phyloP scores from a whole-genome alignment of 2,329 filamentous ascomycete species.

The Xylariales sp. region DNA sequence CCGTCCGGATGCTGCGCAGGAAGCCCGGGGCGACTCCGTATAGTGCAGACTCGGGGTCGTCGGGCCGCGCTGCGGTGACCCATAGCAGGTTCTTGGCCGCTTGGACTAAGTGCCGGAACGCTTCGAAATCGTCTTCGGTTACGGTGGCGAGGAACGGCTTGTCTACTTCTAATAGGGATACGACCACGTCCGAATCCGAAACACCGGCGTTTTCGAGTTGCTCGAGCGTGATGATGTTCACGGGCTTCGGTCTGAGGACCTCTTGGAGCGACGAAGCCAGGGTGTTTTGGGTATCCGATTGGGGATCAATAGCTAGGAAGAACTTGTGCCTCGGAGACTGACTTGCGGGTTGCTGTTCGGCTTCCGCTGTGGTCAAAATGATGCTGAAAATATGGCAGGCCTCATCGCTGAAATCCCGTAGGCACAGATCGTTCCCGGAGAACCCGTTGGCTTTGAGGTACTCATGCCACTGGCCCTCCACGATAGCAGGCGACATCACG shows the following conservation, averaged over 20 bases:
- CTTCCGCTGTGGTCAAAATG: constrained; percentile 42
- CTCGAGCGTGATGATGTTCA: constrained; percentile 8
- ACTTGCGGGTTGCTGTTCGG: constrained; percentile 8
- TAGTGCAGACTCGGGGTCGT: constrained; percentile 38
- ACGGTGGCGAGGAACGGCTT: constrained; percentile 44
- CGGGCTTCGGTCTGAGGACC: background rate
- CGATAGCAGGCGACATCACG: constrained; percentile 25
- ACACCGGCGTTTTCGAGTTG: constrained; percentile 3
- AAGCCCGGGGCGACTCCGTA: constrained; percentile 44
- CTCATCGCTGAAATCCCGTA: constrained; percentile 41
- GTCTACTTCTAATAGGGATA: constrained; percentile 42
- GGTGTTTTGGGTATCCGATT: constrained; percentile 33
- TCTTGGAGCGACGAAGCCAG: constrained; percentile 22
- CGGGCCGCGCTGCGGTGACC: constrained; percentile 39
- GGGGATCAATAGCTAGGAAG: constrained; percentile 39
- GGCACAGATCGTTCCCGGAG: constrained; percentile 42
- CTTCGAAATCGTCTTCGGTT: constrained; percentile 40
- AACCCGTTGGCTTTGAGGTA: constrained; percentile 39
- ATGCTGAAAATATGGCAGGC: constrained; percentile 42
- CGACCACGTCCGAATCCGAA: constrained; percentile 35
- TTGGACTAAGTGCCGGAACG: constrained; percentile 41
- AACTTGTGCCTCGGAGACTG: constrained; percentile 10
- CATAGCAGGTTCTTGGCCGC: constrained; percentile 43
- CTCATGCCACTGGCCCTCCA: constrained; percentile 40
- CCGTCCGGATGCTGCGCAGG: constrained; percentile 45